Percentiles rank a stretch among this genome's conserved stretches.
These are phyloP conservation scores for Saccharomyces hybrid DNA, from an alignment of 1,139 yeast genomes.

Conservation along the genomic window DNA sequence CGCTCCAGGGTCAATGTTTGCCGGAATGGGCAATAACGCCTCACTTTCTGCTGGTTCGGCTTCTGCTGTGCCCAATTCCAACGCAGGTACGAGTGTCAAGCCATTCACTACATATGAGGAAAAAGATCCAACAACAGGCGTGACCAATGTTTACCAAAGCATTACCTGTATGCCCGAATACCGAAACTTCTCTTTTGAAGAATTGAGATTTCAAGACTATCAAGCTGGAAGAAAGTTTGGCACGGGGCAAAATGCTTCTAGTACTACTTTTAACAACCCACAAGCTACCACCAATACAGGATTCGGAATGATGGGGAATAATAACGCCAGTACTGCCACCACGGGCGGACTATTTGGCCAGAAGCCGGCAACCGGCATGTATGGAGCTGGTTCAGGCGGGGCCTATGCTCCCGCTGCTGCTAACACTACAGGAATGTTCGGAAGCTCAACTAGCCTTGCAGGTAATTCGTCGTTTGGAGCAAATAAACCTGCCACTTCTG, in stretches of 20 bases:
- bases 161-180: slow-evolving; percentile 89
- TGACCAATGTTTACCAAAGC: slow-evolving; percentile 59
- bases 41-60: slow-evolving; percentile 31
- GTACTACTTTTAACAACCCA: slow-evolving; percentile 28
- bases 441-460: slow-evolving; percentile 3
- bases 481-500: slow-evolving; percentile 13
- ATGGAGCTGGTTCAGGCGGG: slow-evolving; percentile 11
- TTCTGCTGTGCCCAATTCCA: slow-evolving; percentile 23
- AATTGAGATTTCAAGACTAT: slow-evolving; percentile 82
- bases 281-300: slow-evolving; percentile 25
- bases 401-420: slow-evolving; percentile 35
- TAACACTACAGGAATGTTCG: slow-evolving; percentile 13
- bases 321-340: slow-evolving; percentile 11
- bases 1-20: slow-evolving; percentile 5
- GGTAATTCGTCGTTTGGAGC: slow-evolving; percentile 3
- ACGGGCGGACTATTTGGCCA: slow-evolving; percentile 31
- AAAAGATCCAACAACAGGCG: slow-evolving; percentile 58
- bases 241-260: slow-evolving; percentile 12
- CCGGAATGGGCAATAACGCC: slow-evolving; percentile 10
- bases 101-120: slow-evolving; percentile 63
- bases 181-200: slow-evolving; percentile 72
- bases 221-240: slow-evolving; percentile 53
- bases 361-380: slow-evolving; percentile 6
- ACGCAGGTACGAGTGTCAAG: slow-evolving; percentile 60
- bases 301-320: slow-evolving; percentile 18